Percentiles rank a stretch among this genome's conserved stretches.
Conservation (phyloP, 23 red algal genomes). For the Agarophyton chilense region DNA sequence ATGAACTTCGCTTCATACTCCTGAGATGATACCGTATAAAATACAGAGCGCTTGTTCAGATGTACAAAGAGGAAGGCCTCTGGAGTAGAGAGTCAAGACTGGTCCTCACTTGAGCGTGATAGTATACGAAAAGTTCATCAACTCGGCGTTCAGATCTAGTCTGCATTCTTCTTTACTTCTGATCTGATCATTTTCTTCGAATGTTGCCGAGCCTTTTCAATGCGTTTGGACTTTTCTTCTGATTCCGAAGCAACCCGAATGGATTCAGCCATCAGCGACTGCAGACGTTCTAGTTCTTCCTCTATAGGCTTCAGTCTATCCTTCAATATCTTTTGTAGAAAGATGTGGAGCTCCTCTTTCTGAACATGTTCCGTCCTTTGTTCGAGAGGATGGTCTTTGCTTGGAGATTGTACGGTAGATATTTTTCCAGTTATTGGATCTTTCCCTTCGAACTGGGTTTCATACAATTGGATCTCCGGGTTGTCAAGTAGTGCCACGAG, state of each 20-base stretch:
- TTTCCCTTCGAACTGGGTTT: background rate
- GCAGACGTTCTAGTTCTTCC: slow-evolving; percentile 3
- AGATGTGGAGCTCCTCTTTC: background rate
- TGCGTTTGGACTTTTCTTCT: background rate
- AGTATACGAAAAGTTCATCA: too few relatives aligned
- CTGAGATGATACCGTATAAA: too few relatives aligned
- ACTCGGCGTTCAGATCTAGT: background rate
- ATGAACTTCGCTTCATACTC: too few relatives aligned
- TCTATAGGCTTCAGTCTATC: background rate
- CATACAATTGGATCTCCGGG: background rate
- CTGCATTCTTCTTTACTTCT: background rate
- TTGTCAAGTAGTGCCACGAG: background rate
- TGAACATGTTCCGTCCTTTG: background rate
- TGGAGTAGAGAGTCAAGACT: too few relatives aligned
- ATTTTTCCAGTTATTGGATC: slow-evolving; percentile 14
- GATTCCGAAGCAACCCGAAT: background rate
- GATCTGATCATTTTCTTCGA: slow-evolving; percentile 16
- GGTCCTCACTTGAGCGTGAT: too few relatives aligned
- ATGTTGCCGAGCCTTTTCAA: background rate
- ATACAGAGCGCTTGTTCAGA: too few relatives aligned
- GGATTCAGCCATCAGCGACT: background rate
- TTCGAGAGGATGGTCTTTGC: background rate
- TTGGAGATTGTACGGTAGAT: background rate
- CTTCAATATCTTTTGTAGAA: background rate
- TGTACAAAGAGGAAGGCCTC: too few relatives aligned